Base-by-base conservation (phyloP, 257 asterid genomes). In the Solanum ahanhuiri region DNA sequence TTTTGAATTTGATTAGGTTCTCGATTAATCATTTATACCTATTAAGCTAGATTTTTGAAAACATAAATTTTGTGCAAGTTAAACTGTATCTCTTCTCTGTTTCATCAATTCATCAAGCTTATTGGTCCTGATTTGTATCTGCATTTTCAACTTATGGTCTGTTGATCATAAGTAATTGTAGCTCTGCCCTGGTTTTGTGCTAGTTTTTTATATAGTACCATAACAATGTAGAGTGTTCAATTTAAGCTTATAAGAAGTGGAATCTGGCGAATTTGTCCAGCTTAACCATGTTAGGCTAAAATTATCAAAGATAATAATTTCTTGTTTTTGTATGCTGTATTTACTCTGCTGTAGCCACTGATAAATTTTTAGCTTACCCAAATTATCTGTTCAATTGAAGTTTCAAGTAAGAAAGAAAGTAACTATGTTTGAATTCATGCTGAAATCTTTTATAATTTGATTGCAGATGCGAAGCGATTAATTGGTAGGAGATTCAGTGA, bases 401-500 rank as follows among this genome's bases (percentile, higher is more conserved):
- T 28, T 30, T 10, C 39, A 67, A 12, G 12, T 2, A 2, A 60
- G 23, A 22, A 9, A 22, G 3, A 58, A 22, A 60, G 14, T 39
- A 37, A 39, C 3, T 69, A 69, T 69, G 4, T 30, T 33, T 15
- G 39, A 6, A 9, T 25, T 45, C 1, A 79, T 17, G 66, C 83
- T 64, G 22, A 77, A 1, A 8, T 54, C 10, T 54, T 22, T 1
- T 15, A 6, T 43, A 10, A 15, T 22, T 75, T 84, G 34, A 18
- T 66, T 82, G 17, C 85, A 89, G 91, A 87, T 60, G 91, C 91
- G 2, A 89, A 89, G 71, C 79, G 90, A 17, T 34, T 89, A 81
- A 89, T 89, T 69, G 91, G 91, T 18, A 87, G 91, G 85, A 86
- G 90, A 33, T 89, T 9, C 82, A 87, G 87, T 31, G 91, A 89